Conservation (phyloP, 371 early-diverging fungal species). For the Batkoa obscura region DNA sequence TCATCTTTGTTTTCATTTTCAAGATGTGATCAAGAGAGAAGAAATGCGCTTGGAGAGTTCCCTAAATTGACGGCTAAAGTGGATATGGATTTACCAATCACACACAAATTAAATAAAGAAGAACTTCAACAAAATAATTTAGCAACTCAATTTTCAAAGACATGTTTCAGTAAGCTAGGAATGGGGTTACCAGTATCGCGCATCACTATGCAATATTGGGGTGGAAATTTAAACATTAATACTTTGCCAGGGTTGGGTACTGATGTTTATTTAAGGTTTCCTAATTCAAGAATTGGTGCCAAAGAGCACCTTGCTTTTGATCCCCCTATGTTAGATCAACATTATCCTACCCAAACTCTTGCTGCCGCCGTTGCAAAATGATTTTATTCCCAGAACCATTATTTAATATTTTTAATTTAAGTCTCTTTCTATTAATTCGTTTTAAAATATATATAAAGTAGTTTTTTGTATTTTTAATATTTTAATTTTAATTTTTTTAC, state of each 20-base stretch:
- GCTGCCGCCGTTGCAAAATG: too few species aligned
- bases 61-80: constrained; percentile 21
- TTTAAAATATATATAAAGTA: too few species aligned
- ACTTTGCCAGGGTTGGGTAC: constrained; percentile 72
- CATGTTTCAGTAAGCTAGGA: constrained; percentile 32
- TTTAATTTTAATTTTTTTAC: too few species aligned
- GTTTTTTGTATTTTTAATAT: too few species aligned
- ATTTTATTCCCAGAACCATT: too few species aligned
- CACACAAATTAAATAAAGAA: neutral
- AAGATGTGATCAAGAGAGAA: neutral
- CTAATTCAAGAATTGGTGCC: constrained; percentile 28
- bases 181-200: constrained; percentile 71
- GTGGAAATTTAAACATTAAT: constrained; percentile 45
- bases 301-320: constrained; percentile 5
- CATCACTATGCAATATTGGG: constrained; percentile 76
- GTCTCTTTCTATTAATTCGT: too few species aligned
- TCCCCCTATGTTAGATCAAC: neutral
- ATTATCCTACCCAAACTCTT: too few species aligned
- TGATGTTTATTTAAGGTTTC: constrained; percentile 65
- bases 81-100: constrained; percentile 4
- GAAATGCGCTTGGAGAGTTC: neutral
- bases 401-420: too few species aligned
- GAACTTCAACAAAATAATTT: neutral
- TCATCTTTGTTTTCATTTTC: constrained; percentile 1
- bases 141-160: too few species aligned